Evolutionary conservation across 2,329 filamentous ascomycete genomes (phyloP).

Genomic region (Neofusicoccum ribis): DNA sequence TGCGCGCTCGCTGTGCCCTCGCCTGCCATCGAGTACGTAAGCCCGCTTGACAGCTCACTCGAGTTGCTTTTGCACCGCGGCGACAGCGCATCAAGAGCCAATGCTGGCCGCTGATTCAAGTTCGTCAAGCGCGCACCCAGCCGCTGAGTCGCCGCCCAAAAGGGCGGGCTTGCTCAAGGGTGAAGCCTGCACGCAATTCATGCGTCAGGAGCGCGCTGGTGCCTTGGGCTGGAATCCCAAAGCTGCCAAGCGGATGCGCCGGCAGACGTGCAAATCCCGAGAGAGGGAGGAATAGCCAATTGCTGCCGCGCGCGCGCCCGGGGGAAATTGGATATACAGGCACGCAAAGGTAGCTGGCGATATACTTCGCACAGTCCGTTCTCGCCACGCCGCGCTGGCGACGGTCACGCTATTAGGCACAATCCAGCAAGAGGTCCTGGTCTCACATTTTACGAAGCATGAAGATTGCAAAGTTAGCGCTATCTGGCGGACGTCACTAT

Average conservation of each 20-base stretch:
- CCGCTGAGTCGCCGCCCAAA: slow-evolving; percentile 17
- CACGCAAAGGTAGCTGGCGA: slow-evolving; percentile 13
- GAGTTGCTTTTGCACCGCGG: background rate
- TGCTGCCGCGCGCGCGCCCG: slow-evolving; percentile 10
- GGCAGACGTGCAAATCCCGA: slow-evolving; percentile 15
- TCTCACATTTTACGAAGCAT: slow-evolving; percentile 12
- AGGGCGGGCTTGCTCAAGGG: background rate
- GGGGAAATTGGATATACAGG: slow-evolving; percentile 18
- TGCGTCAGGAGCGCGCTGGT: slow-evolving; percentile 4
- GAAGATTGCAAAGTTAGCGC: slow-evolving; percentile 12
- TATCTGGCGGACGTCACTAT: background rate
- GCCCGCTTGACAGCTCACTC: slow-evolving; percentile 6
- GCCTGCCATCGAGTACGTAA: slow-evolving; percentile 10
- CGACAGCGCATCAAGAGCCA: slow-evolving; percentile 15
- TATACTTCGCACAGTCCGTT: slow-evolving; percentile 13
- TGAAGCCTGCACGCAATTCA: slow-evolving; percentile 8
- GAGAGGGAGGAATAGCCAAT: background rate
- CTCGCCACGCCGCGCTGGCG: background rate
- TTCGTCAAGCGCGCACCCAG: slow-evolving; percentile 14
- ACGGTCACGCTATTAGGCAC: slow-evolving; percentile 1
- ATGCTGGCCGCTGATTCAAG: slow-evolving; percentile 16
- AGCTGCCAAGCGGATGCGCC: slow-evolving; percentile 18
- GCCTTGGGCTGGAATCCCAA: slow-evolving; percentile 18
- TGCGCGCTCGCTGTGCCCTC: background rate
- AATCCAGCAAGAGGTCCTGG: background rate